phyloP scores from a whole-genome alignment of 1,139 yeast species.

The Kazachstania sp. region DNA sequence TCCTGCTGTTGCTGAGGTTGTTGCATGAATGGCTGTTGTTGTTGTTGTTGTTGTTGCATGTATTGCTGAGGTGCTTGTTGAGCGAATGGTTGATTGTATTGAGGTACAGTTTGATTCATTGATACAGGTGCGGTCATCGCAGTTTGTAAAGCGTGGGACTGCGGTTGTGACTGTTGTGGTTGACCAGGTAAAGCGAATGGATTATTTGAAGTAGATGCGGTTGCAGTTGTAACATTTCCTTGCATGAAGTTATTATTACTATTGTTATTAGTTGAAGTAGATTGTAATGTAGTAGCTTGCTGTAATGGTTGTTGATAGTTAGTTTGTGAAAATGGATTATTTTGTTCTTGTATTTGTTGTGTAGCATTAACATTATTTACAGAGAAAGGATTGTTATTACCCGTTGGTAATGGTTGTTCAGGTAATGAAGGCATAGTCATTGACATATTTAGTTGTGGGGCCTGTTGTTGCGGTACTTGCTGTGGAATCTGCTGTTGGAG shows the following conservation, averaged over 20 bases:
- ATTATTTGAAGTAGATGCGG: conserved; percentile 9
- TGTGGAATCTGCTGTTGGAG: not conserved
- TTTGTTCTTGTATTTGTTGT: conserved; percentile 14
- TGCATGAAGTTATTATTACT: no score
- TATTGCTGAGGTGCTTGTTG: conserved; percentile 9
- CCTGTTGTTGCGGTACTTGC: conserved; percentile 1
- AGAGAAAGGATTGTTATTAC: conserved; percentile 24
- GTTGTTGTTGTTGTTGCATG: conserved; percentile 4
- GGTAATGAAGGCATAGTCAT: conserved; percentile 76
- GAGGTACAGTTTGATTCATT: not conserved
- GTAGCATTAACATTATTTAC: conserved; percentile 12
- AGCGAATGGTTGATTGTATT: conserved; percentile 10
- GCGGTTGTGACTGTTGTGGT: conserved; percentile 24
- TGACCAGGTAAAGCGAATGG: conserved; percentile 17
- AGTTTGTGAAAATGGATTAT: conserved; percentile 17
- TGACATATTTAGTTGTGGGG: not conserved
- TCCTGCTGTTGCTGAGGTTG: conserved; percentile 1
- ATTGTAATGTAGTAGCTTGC: not conserved
- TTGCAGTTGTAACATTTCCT: not conserved
- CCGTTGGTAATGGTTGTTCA: conserved; percentile 9
- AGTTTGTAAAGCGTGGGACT: conserved; percentile 6
- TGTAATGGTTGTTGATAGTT: conserved; percentile 11
- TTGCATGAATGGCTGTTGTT: not conserved
- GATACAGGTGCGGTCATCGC: conserved; percentile 1
- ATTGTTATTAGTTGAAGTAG: no score